phyloP scores from a whole-genome alignment of 1,139 yeast species.

The Nematodospora anomalae region DNA sequence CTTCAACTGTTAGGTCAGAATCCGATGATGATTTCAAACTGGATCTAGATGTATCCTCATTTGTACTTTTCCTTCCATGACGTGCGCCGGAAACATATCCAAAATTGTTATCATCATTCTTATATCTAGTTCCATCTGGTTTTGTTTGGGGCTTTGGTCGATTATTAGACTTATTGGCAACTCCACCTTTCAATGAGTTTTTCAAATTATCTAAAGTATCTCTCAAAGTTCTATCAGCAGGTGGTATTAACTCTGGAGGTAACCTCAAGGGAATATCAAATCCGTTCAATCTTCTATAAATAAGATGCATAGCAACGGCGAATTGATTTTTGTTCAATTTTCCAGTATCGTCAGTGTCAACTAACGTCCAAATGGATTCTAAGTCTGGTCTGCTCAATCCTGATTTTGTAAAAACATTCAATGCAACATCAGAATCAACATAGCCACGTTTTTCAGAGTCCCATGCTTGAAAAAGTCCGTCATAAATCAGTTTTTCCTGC shows the following conservation, averaged over 20 bases:
- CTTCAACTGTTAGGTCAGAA: slow-evolving; percentile 41
- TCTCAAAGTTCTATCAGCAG: slow-evolving; percentile 66
- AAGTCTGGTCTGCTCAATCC: slow-evolving; percentile 84
- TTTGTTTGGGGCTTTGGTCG: slow-evolving; percentile 22
- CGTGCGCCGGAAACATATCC: slow-evolving; percentile 69
- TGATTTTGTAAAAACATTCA: slow-evolving; percentile 83
- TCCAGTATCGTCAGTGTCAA: slow-evolving; percentile 70
- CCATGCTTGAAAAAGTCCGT: slow-evolving; percentile 86
- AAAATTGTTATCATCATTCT: slow-evolving; percentile 63
- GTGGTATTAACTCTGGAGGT: slow-evolving; percentile 75
- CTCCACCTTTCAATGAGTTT: slow-evolving; percentile 43
- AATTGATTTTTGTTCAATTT: slow-evolving; percentile 75
- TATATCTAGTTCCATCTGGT: slow-evolving; percentile 61
- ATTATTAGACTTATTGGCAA: slow-evolving; percentile 28
- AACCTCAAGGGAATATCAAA: slow-evolving; percentile 68
- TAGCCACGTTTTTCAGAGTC: slow-evolving; percentile 67
- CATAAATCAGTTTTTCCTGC: slow-evolving; percentile 85
- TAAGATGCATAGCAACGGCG: slow-evolving; percentile 82
- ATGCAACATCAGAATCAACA: slow-evolving; percentile 80
- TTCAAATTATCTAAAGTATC: slow-evolving; percentile 46
- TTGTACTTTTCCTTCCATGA: slow-evolving; percentile 45
- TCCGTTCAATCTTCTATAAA: slow-evolving; percentile 73
- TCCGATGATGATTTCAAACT: slow-evolving; percentile 27
- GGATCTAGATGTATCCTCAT: slow-evolving; percentile 14
- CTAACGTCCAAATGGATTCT: slow-evolving; percentile 86